Evolutionary conservation across 345 rosid genomes (phyloP), one percentile per base, ranked within the genome.

Genomic region (Cochlearia excelsa): DNA sequence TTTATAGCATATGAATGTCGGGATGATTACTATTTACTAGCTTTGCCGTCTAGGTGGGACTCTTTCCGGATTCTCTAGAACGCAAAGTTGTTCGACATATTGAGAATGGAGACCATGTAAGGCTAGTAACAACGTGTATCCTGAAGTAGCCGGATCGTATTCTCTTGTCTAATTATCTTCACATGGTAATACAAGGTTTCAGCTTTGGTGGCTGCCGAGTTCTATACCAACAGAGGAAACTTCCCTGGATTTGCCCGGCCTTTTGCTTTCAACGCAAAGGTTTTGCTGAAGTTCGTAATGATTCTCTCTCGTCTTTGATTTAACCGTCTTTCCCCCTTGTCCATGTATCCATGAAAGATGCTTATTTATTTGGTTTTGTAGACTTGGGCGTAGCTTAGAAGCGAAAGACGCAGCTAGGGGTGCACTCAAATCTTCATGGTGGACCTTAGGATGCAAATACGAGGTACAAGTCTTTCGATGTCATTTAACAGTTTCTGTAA

Each of bases 371-470:
- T 61, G 47, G 26, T 59, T 61, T 61, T 73, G 29, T 66, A 87
- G 98, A 62, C 84, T 84, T 70, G 86, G 88, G 55, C 89, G 81
- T 52, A 68, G 67, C 52, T 45, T 71, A 11, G 98, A 90, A 72
- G 95, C 94, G 16, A 87, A 87, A 79, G 94, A 85, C 57, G 85
- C 98, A 1, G 96, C 98, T n/a, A 82, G 98, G 78, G 88, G 84
- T 34, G 87, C 89, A 63, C 67, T 90, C 56, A 87, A 81, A 80
- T 85, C 82, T 44, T 89, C 97, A n/a, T 90, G 94, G 97, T 90
- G 96, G 96, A 90, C 97, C 47, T 72, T 87, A 42, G 95, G 98
- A 59, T 91, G 91, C 70, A 65, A 69, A 40, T 87, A 91, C 48
- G 80, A 76, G 77, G 97, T 78, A 79, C 31, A 61, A 6, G 4